Evolutionary conservation across 2,329 filamentous ascomycete species (phyloP), one percentile per base, ranked within the genome.

Genomic region (Lasiodiplodia sp.): DNA sequence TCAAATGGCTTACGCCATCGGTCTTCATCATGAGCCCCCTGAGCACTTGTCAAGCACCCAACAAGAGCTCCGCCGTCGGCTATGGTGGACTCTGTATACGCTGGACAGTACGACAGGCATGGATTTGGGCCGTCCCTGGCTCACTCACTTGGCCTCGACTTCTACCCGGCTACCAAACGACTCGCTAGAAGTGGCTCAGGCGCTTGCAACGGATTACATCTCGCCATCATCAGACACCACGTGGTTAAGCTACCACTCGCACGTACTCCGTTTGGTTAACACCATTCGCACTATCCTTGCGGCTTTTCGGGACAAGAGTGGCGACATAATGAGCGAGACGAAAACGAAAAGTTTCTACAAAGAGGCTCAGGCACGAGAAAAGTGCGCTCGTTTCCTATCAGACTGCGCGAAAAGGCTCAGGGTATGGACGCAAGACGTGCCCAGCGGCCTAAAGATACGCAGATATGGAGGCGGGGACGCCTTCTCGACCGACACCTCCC

Each of bases 1-100:
- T 1, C 79, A 84, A 11, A 82, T 78, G 1, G 85, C 84, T 3
- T 78, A 84, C 52, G 81, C 83, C 47, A 73, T 86, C 0, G 84
- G 85, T 0, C 75, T 87, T 4, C 84, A 86, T 73, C 71, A 81
- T 0, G 83, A 86, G 37, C 84, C 85, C 1, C 75, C 80, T 0
- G 67, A 70, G 10, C 70, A 74, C 58, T 69, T 83, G 60, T 74
- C 81, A 0, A 70, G 67, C 4, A 62, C 69, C 0, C 74, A 83
- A 60, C 71, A 79, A 16, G 82, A 84, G 68, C 74, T 84, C 53
- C 80, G 81, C 6, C 83, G 79, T 68, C 77, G 85, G 0, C 68
- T 86, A 1, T 87, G 84, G 85, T 86, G 82, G 82, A 6, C 60
- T 4, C 47, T 64, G 3, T 64, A 64, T 31, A 38, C 37, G 2